Base-by-base conservation (phyloP, 345 rosid species). In the Noccaea bulbosa region DNA sequence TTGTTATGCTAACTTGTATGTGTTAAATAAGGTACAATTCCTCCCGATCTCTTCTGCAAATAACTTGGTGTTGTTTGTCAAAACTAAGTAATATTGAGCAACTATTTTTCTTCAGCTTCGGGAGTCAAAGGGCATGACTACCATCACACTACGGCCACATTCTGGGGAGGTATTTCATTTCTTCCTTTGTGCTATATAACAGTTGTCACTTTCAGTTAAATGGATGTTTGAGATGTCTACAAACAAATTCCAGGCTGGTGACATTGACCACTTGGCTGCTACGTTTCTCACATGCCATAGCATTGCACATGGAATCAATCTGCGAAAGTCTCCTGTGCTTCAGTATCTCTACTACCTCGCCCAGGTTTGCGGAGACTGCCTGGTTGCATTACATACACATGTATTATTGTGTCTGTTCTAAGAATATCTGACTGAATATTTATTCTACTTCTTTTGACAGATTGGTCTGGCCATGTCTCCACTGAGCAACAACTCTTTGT, bases 391-490 rank as follows among this genome's bases (percentile, higher is more conserved):
- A 46, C 45, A 27, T 34, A 46, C 45, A 27, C 22, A 39, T 11
- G 11, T 59, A 43, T 20, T 22, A 43, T 50, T 33, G 30, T 70
- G 24, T 53, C 11, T 67, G 11, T 9, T 43, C 15, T 14, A 27
- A 58, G 59, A 27, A 63, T 71, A n/a, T 65, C 65, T 66, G 70
- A 80, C 35, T 62, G 20, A 14, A 69, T 16, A 15, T 77, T 38
- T 20, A 22, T 57, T 30, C 5, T 33, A 20, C n/a, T 27, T 76
- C 43, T 55, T 69, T 74, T 80, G 62, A 72, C 86, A 95, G 99
- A 90, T 95, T 35, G 99, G 98, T 49, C 81, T 95, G 79, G 98
- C 98, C 37, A 88, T 95, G 98, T 95, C 99, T 74, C 99, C 99
- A 74, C 85, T 92, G 78, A 95, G 98, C 93, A 95, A 95, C 86